phyloP scores from a whole-genome alignment of 768 basidiomycete species.

The Termitomyces heimii region DNA sequence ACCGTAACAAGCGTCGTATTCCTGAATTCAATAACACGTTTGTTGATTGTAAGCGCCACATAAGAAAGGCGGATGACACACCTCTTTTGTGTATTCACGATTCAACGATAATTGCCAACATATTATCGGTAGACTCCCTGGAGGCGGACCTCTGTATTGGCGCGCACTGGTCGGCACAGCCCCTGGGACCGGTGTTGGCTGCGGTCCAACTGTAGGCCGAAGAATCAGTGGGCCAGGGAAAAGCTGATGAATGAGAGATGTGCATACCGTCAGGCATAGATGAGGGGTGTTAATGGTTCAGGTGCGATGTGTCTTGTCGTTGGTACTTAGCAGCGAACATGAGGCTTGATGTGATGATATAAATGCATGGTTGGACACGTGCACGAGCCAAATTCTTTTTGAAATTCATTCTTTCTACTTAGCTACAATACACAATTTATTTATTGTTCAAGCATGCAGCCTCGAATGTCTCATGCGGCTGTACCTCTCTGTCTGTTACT shows the following conservation, averaged over 20 bases:
- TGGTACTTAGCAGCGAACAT: background rate
- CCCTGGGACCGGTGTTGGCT: background rate
- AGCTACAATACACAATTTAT: background rate
- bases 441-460: background rate
- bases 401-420: background rate
- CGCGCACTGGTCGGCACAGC: background rate
- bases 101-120: conserved; percentile 81
- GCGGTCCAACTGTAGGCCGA: conserved; percentile 1
- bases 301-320: background rate
- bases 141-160: conserved; percentile 8
- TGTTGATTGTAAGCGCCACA: conserved; percentile 1
- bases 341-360: background rate
- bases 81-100: conserved; percentile 63
- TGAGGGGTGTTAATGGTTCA: background rate
- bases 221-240: background rate
- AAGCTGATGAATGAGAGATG: background rate
- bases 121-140: conserved; percentile 41
- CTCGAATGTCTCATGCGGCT: background rate
- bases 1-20: conserved; percentile 64
- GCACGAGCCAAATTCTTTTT: background rate
- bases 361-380: background rate
- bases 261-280: conserved; percentile 7
- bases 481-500: background rate
- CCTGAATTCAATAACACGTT: conserved; percentile 35
- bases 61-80: conserved; percentile 21